Base-by-base conservation (phyloP, 1,139 yeast species). In the Magnusiomyces ingens region DNA sequence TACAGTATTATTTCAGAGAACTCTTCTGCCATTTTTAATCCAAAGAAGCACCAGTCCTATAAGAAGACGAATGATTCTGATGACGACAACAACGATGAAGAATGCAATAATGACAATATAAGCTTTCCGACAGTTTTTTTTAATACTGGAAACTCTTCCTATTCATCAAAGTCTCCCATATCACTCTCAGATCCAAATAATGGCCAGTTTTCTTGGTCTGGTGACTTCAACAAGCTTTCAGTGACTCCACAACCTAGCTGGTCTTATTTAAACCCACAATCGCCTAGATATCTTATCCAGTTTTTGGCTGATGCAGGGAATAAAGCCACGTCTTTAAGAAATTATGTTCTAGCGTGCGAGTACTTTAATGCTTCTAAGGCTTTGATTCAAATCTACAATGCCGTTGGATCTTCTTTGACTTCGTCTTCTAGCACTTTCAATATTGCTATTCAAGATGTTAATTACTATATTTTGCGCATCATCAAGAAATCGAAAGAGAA, bases 271-370 rank as follows among this genome's bases (percentile, higher is more conserved):
- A 18, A 17, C 4, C 29, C 49, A 6, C 32, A 49, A 2, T 52
- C 55, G 2, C 53, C 57, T 10, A 15, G 51, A 3, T 61, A 62
- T 41, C 45, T 63, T 32, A 35, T 49, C 3, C 54, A 57, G 17
- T 51, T 63, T 15, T 54, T 64, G 8, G 48, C 58, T 12, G 62
- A 59, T 43, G 63, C 62, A 13, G 54, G 60, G 32, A 57, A 61
- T 21, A 55, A 57, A 35, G 55, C 62, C 35, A 53, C 62, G 45
- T 60, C 65, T 4, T 50, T 53, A 13, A 63, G 62, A 11, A 54
- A 58, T 21, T 63, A 59, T 48, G 44, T 62, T 42, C 62, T 60
- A 47, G 66, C 64, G 13, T 62, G 60, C 42, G 63, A 62, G 45
- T 62, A 56, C 45, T 58, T 64, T 13, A 59, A 53, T 35, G 67